phyloP scores from a whole-genome alignment of 2,329 filamentous ascomycete species.

The Phoma herbarum region DNA sequence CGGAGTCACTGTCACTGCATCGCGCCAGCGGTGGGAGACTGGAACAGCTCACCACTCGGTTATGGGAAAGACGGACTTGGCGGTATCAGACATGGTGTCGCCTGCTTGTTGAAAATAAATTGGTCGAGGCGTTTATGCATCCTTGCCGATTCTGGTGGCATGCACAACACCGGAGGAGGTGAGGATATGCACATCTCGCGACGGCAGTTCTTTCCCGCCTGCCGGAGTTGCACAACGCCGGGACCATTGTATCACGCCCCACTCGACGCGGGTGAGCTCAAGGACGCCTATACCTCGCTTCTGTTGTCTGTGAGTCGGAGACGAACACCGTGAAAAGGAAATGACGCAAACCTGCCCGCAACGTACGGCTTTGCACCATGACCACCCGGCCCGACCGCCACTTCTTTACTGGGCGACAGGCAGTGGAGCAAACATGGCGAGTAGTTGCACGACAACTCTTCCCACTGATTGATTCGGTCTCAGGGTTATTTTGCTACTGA shows the following conservation, averaged over 20 bases:
- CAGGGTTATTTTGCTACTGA: not conserved
- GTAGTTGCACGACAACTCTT: not conserved
- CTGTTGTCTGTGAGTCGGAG: not conserved
- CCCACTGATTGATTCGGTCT: conserved; percentile 2
- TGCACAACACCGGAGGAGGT: conserved; percentile 21
- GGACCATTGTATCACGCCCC: conserved; percentile 25
- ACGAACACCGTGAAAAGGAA: no score
- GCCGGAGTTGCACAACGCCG: conserved; percentile 38
- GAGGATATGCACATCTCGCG: conserved; percentile 19
- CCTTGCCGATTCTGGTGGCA: conserved; percentile 26
- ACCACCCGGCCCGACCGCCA: not conserved
- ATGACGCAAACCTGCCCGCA: not conserved
- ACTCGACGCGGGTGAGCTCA: conserved; percentile 14
- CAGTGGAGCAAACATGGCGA: not conserved
- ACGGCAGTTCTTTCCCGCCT: conserved; percentile 27
- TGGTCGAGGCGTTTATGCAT: conserved; percentile 15
- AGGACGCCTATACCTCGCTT: not conserved
- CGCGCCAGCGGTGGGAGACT: conserved; percentile 41
- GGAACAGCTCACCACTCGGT: conserved; percentile 37
- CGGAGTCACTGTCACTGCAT: conserved; percentile 31
- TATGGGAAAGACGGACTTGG: conserved; percentile 26
- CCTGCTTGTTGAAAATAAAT: conserved; percentile 5
- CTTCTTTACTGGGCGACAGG: not conserved
- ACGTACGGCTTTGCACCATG: not conserved
- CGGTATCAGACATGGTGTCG: conserved; percentile 9